A percentile compares a stretch with the other conserved stretches of the same genome.
phyloP scores from a whole-genome alignment of 495 filamentous ascomycete genomes.

The Aspergillus haitiensis region DNA sequence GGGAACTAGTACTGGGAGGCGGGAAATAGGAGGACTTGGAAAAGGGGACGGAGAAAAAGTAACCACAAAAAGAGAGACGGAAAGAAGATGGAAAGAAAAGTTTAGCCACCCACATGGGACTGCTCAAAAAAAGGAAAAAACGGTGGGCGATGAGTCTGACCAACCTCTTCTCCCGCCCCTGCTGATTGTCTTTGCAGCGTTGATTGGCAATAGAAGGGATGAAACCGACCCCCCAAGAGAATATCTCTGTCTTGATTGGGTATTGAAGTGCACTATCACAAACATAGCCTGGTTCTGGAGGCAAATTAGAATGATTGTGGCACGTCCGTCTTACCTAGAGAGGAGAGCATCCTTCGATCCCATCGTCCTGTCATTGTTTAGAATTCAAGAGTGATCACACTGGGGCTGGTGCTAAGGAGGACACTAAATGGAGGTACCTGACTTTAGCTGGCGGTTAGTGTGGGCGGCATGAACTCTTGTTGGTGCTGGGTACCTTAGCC shows the following conservation, averaged over 20 bases:
- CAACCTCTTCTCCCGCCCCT: background rate
- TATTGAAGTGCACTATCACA: background rate
- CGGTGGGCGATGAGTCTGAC: background rate
- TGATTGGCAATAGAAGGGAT: constrained; percentile 11
- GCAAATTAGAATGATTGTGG: no score
- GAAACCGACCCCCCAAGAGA: constrained; percentile 6
- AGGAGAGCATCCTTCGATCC: background rate
- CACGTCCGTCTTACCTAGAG: no score
- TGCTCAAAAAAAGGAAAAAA: constrained; percentile 2
- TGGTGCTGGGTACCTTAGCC: constrained; percentile 11
- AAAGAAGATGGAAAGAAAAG: constrained; percentile 2
- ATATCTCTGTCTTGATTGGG: constrained; percentile 7
- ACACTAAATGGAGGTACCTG: constrained; percentile 18
- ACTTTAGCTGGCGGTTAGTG: constrained; percentile 13
- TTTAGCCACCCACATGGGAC: background rate
- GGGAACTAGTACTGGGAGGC: no score
- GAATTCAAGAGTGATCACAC: background rate
- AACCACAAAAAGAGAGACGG: background rate
- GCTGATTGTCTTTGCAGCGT: constrained; percentile 8
- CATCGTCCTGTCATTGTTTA: background rate
- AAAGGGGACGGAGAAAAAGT: no score
- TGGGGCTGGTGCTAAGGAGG: background rate
- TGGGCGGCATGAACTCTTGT: constrained; percentile 10
- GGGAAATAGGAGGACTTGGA: no score
- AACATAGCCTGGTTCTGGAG: background rate